Evolutionary conservation across 345 rosid genomes (phyloP).

Genomic region (Rhodamnia argentea): DNA sequence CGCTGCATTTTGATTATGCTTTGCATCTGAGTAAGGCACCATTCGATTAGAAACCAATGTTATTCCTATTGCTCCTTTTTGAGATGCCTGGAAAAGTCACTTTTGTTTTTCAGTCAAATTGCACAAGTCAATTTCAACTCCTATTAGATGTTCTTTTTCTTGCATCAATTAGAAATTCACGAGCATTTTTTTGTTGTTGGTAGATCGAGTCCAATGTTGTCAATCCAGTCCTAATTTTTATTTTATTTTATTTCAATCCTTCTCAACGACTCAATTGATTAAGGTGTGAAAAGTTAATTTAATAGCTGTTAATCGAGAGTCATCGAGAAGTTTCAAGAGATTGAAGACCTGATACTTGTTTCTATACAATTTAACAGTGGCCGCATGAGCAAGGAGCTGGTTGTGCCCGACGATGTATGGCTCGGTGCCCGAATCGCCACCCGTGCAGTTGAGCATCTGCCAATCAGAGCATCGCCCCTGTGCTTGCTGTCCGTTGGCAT

Average conservation of each 20-base stretch:
- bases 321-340: neutral
- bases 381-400: slow-evolving; percentile 42
- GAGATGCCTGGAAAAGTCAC: slow-evolving; percentile 2
- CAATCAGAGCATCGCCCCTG: slow-evolving; percentile 36
- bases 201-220: neutral
- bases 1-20: neutral
- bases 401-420: slow-evolving; percentile 35
- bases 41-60: neutral
- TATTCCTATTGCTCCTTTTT: slow-evolving; percentile 6
- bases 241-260: too few relatives aligned
- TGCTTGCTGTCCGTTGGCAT: slow-evolving; percentile 6
- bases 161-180: neutral
- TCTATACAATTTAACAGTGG: slow-evolving; percentile 24
- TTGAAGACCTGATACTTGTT: slow-evolving; percentile 18
- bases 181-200: neutral
- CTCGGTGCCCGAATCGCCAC: slow-evolving; percentile 33
- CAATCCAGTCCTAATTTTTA: too few relatives aligned
- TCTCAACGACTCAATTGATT: neutral
- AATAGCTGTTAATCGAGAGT: neutral
- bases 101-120: neutral
- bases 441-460: slow-evolving; percentile 14
- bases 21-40: neutral
- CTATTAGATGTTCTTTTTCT: neutral
- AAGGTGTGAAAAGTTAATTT: neutral
- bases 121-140: neutral